Percentiles rank a stretch among this genome's conserved stretches.
Conservation (phyloP, 495 filamentous ascomycete species). For the Xylaria sp. region DNA sequence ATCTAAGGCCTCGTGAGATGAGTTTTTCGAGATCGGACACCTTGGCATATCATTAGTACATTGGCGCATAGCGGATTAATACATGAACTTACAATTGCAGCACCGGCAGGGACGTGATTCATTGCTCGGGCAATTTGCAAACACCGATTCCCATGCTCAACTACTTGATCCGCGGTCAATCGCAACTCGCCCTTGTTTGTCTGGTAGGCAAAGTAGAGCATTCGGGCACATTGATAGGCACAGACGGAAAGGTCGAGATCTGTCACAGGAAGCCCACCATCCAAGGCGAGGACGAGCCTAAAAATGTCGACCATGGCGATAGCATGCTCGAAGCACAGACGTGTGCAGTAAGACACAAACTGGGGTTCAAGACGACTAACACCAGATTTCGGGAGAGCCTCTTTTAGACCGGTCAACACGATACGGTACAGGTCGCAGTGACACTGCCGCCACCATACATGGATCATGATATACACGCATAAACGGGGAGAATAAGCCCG, state of each 20-base stretch:
- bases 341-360: conserved; percentile 47
- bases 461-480: conserved; percentile 58
- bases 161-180: conserved; percentile 37
- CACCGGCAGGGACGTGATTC: conserved; percentile 44
- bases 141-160: conserved; percentile 41
- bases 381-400: conserved; percentile 46
- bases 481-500: conserved; percentile 56
- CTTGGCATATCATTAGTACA: conserved; percentile 30
- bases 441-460: conserved; percentile 59
- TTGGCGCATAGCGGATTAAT: no score
- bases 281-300: conserved; percentile 48
- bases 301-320: conserved; percentile 57
- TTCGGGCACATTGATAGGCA: conserved; percentile 54
- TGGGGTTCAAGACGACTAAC: conserved; percentile 48
- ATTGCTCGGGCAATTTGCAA: conserved; percentile 42
- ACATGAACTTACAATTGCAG: conserved; percentile 47
- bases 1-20: conserved; percentile 44
- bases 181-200: conserved; percentile 32
- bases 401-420: conserved; percentile 51
- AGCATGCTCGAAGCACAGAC: conserved; percentile 55
- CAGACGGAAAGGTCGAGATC: conserved; percentile 57
- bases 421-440: conserved; percentile 58
- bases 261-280: conserved; percentile 49
- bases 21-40: conserved; percentile 55
- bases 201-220: conserved; percentile 44